These are phyloP conservation scores for Fonsecaea pedrosoi DNA, from an alignment of 2,329 filamentous ascomycete genomes.

Conservation along the genomic window DNA sequence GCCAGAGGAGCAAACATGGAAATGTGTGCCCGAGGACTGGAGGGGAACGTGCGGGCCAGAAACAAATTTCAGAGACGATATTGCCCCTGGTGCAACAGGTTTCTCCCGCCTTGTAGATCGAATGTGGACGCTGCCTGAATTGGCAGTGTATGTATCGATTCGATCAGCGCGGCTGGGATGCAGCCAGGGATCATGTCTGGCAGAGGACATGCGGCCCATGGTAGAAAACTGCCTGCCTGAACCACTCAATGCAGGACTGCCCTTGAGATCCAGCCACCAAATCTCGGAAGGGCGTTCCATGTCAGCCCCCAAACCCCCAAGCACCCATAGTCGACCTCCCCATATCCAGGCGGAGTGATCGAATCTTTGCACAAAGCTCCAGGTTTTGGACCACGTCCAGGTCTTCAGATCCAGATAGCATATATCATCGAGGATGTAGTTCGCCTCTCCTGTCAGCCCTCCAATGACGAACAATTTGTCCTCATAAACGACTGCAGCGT, in stretches of 20 bases:
- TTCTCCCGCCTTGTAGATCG: conserved; percentile 58
- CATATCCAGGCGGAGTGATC: conserved; percentile 96
- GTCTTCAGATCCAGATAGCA: conserved; percentile 97
- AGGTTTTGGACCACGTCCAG: conserved; percentile 94
- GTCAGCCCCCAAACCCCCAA: conserved; percentile 90
- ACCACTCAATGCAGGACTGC: conserved; percentile 76
- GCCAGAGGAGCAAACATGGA: conserved; percentile 92
- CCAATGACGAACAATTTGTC: conserved; percentile 96
- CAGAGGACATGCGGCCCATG: conserved; percentile 34
- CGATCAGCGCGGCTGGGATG: conserved; percentile 46
- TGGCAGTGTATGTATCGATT: conserved; percentile 71
- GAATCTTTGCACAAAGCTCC: conserved; percentile 93
- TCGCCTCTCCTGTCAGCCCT: conserved; percentile 92
- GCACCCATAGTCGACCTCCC: conserved; percentile 92
- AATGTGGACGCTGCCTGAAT: conserved; percentile 67
- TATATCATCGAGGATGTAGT: conserved; percentile 91
- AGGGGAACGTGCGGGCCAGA: conserved; percentile 85
- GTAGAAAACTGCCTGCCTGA: conserved; percentile 33
- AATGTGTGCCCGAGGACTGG: conserved; percentile 90
- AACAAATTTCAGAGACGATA: conserved; percentile 88
- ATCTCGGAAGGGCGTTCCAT: conserved; percentile 97
- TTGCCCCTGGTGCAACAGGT: conserved; percentile 77
- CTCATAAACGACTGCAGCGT: conserved; percentile 92
- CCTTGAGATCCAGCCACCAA: conserved; percentile 96
- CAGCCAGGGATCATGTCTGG: conserved; percentile 49